Base-by-base conservation (phyloP, 176 grass and related monocot genomes). In the Raddia guianensis region DNA sequence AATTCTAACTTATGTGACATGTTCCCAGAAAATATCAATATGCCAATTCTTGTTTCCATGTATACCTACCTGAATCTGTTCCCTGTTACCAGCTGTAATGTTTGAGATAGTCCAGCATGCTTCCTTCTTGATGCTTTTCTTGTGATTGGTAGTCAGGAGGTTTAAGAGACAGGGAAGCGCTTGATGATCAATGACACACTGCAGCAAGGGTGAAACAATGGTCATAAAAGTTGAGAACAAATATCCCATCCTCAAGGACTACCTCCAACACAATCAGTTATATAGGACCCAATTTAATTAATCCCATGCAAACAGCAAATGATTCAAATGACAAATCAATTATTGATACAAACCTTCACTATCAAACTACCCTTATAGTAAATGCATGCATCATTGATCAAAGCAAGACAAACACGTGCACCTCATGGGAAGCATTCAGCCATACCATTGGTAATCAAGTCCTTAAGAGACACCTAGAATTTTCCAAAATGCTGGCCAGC, bases 51-150 rank as follows among this genome's bases (percentile, higher is more conserved):
- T 32, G 75, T 43, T 70, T 80, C 1, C 1, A 43, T 6, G 12
- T 32, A 70, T 10, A 90, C 87, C 64, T 82, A 97, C 94, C 91
- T 97, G 91, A 88, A 97, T 97, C 61, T 97, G 94, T 12, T 94
- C 91, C 83, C 78, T 88, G 80, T 97, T 97, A 68, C 94, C 94
- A 82, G 94, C 94, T 79, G 94, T 97, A 62, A 97, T 91, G 85
- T 97, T 97, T 73, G 94, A 97, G 71, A 94, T 94, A 3, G 94
- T 97, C 94, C 91, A 97, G 85, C 94, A 97, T 72, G 89, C 94
- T 94, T 97, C 94, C 70, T 97, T 97, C 91, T 97, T 97, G 68
- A 97, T 97, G 83, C 92, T 94, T 86, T 97, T 97, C 88, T 97
- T 97, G 83, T 97, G 92, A 78, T 97, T 97, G 34, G 77, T 84